Evolutionary conservation across 176 grass and related monocot genomes (phyloP).

Genomic region (Rhynchospora tenuis): DNA sequence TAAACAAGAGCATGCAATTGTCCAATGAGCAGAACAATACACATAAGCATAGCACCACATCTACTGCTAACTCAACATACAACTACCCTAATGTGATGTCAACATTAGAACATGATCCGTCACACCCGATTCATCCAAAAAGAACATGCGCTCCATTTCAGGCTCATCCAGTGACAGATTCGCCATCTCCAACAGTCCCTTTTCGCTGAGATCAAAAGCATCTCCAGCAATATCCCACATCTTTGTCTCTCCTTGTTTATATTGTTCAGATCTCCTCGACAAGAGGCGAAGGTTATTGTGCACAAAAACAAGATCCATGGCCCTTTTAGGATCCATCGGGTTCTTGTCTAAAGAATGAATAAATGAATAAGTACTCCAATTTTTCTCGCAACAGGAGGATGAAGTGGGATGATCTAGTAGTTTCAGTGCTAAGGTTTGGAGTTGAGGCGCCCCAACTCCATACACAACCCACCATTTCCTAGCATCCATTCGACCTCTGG

Average conservation of each 20-base stretch:
- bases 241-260: neutral
- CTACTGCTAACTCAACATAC: neutral
- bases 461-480: conserved; percentile 3
- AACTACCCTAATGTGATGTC: neutral
- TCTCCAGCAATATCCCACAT: conserved; percentile 22
- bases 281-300: conserved; percentile 22
- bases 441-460: neutral
- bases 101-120: neutral
- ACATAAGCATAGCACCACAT: neutral
- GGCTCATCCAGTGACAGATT: conserved; percentile 24
- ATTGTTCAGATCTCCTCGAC: neutral
- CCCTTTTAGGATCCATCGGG: neutral
- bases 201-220: neutral
- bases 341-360: conserved; percentile 13
- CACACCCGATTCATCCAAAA: neutral
- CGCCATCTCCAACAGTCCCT: conserved; percentile 1
- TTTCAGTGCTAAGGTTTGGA: neutral
- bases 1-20: neutral
- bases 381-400: conserved; percentile 11
- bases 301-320: conserved; percentile 13
- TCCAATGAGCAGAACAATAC: neutral
- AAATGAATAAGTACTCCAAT: conserved; percentile 20
- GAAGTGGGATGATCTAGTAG: conserved; percentile 6
- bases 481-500: neutral
- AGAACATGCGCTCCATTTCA: conserved; percentile 3